These are phyloP conservation scores for Penicillium vulpinum DNA, from an alignment of 2,329 filamentous ascomycete genomes.

Conservation along the genomic window DNA sequence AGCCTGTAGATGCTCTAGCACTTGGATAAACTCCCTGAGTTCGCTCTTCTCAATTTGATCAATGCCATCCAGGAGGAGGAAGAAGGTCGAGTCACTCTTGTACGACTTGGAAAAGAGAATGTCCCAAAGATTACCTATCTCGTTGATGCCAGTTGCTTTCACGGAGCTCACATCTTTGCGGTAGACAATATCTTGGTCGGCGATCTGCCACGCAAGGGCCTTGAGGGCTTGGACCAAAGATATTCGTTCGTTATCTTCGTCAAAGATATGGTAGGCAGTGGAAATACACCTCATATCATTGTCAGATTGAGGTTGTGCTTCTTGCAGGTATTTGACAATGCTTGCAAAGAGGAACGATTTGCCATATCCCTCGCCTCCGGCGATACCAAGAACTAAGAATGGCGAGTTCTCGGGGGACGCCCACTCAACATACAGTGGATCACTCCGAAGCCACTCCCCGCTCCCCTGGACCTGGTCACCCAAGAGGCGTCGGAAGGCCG, in stretches of 20 bases:
- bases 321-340: conserved; percentile 8
- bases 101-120: conserved; percentile 14
- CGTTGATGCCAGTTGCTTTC: conserved; percentile 4
- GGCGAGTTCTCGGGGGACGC: neutral
- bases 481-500: neutral
- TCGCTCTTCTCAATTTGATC: conserved; percentile 41
- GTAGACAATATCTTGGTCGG: conserved; percentile 12
- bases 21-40: conserved; percentile 21
- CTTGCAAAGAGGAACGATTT: conserved; percentile 17
- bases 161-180: conserved; percentile 13
- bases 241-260: neutral
- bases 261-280: conserved; percentile 3
- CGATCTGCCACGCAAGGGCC: conserved; percentile 14
- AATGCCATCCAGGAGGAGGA: conserved; percentile 52
- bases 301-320: neutral
- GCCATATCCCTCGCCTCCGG: conserved; percentile 15
- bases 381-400: conserved; percentile 8
- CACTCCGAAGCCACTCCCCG: conserved; percentile 6
- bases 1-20: conserved; percentile 13
- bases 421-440: neutral
- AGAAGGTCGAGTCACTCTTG: conserved; percentile 32
- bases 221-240: conserved; percentile 11
- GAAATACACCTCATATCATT: conserved; percentile 11
- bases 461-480: conserved; percentile 11
- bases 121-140: conserved; percentile 13